Percentiles rank a stretch among this genome's conserved stretches.
Conservation (phyloP, 139 green algal species). For the Auxenochlorella pyrenoidosa region DNA sequence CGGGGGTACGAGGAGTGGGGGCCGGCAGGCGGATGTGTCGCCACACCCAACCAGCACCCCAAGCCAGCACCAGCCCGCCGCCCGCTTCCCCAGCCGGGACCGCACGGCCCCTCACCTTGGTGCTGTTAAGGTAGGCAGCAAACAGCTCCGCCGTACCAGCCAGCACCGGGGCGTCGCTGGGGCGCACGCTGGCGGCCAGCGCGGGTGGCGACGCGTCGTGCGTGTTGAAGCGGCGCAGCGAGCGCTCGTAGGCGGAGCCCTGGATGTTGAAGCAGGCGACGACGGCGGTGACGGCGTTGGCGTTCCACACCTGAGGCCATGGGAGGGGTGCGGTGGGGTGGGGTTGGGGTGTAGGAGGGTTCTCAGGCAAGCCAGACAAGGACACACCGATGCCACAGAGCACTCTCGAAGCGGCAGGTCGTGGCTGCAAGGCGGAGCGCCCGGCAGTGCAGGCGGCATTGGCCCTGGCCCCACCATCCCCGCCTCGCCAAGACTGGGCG, state of each 20-base stretch:
- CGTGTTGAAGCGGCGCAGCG: slow-evolving; percentile 71
- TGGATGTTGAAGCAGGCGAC: slow-evolving; percentile 91
- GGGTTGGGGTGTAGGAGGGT: neutral
- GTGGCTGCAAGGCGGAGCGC: too few species aligned
- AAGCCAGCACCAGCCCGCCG: too few species aligned
- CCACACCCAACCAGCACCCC: too few species aligned
- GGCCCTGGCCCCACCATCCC: too few species aligned
- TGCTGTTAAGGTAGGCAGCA: slow-evolving; percentile 46
- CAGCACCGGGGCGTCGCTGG: slow-evolving; percentile 61
- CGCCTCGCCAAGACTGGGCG: neutral
- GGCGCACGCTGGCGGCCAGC: slow-evolving; percentile 32
- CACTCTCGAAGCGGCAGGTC: too few species aligned
- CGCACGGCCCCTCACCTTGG: neutral
- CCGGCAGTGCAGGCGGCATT: too few species aligned
- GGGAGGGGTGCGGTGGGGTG: neutral
- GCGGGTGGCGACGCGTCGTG: slow-evolving; percentile 51
- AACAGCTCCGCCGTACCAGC: slow-evolving; percentile 15
- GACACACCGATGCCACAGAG: too few species aligned
- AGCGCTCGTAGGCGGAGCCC: slow-evolving; percentile 78
- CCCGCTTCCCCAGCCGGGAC: too few species aligned
- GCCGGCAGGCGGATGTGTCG: too few species aligned
- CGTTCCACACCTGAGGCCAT: slow-evolving; percentile 70
- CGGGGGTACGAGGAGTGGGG: too few species aligned
- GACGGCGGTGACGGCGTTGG: slow-evolving; percentile 65
- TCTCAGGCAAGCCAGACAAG: too few species aligned